Base-by-base conservation (phyloP, 2,329 filamentous ascomycete genomes). In the Aspergillus thermomutatus region DNA sequence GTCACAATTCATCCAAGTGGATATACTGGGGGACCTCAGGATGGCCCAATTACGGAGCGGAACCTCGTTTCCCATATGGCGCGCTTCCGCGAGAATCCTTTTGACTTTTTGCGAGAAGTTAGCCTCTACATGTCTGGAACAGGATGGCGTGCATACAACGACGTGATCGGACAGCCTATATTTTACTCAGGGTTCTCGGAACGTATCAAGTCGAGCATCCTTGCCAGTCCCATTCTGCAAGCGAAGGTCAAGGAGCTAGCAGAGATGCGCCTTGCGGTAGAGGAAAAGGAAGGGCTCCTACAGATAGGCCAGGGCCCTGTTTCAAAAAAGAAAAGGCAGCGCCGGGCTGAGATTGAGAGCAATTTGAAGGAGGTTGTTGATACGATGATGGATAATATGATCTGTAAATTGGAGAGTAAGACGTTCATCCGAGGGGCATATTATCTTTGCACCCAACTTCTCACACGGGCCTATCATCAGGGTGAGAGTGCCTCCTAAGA, bases 351-450 rank as follows among this genome's bases (percentile, higher is more conserved):
- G 65, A 84, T 97, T 55, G 87, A 92, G 68, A 80, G 81, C 40
- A 87, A 87, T 56, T 78, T 99, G 48, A 82, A 86, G 54, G 87
- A 96, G 69, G 87, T 97, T 4, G 89, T 91, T 3, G 91, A 94
- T 61, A 87, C 88, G 63, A 87, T 94, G 83, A 91, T 92, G 25
- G 91, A 96, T 69, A 86, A 88, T 61, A 97, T 99, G 94, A 97
- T 99, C 60, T 97, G 93, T 83, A 99, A 99, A 77, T 93, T 97
- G 82, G 94, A 99, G 75, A 95, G 89, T 80, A 95, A 92, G 71
- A 80, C 85, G 2, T 97, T 97, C 69, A 96, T 99, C 64, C 82
- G 94, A 50, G 86, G 91, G 25, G 93, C 94, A 49, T 97, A 97
- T 72, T 99, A 97, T 72, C 71, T 96, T 41, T 82, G 81, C 49